phyloP scores from a whole-genome alignment of 2,329 filamentous ascomycete species.

The Trichocomaceae sp. region DNA sequence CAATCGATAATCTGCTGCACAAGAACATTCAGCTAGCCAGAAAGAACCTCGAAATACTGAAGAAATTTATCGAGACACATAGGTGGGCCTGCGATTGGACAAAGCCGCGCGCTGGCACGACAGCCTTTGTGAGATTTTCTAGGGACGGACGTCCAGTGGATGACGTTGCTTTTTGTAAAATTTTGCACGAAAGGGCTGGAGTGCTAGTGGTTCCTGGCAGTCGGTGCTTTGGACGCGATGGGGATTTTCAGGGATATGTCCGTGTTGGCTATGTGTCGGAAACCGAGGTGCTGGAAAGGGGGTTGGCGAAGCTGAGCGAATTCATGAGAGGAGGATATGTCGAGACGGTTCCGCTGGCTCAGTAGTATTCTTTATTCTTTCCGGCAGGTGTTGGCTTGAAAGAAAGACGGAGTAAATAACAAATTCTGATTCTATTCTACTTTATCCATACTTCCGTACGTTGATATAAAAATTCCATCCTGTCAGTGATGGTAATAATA shows the following conservation, averaged over 20 bases:
- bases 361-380: neutral
- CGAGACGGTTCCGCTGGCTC: constrained; percentile 41
- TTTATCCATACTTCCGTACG: too few species aligned
- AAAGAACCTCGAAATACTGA: constrained; percentile 60
- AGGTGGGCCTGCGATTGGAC: constrained; percentile 61
- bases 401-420: neutral
- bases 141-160: constrained; percentile 58
- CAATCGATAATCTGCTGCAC: constrained; percentile 57
- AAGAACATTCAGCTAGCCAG: constrained; percentile 62
- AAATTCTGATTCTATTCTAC: too few species aligned
- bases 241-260: constrained; percentile 67
- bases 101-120: constrained; percentile 71
- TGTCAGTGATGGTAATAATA: too few species aligned
- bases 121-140: constrained; percentile 66
- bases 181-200: constrained; percentile 60
- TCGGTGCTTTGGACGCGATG: constrained; percentile 60
- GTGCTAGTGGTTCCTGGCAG: constrained; percentile 70
- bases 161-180: constrained; percentile 64
- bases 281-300: constrained; percentile 62
- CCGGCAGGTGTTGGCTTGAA: neutral
- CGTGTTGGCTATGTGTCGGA: constrained; percentile 69
- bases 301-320: constrained; percentile 49
- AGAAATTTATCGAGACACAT: constrained; percentile 60
- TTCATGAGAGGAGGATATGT: constrained; percentile 51
- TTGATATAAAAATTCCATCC: neutral